phyloP scores from a whole-genome alignment of 139 green algal species.

The Nannochloris sp. region DNA sequence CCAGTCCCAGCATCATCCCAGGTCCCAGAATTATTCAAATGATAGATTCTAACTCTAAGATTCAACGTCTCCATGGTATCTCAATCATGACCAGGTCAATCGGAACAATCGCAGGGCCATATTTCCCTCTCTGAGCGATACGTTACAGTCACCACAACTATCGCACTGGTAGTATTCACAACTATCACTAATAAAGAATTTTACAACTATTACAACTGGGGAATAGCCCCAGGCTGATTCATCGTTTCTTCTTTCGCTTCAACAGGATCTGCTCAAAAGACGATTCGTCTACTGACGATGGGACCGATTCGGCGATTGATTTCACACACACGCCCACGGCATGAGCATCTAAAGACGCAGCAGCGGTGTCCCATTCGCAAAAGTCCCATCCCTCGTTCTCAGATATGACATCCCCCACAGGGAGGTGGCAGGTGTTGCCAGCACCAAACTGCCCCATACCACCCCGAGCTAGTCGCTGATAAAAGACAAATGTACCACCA shows the following conservation, averaged over 20 bases:
- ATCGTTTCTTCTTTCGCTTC: constrained; percentile 4
- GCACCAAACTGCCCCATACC: too few species aligned
- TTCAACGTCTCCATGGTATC: not conserved
- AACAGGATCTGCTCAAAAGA: constrained; percentile 29
- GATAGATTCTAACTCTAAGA: constrained; percentile 84
- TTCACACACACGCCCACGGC: constrained; percentile 47
- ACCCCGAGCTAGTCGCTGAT: constrained; percentile 21
- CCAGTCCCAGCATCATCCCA: constrained; percentile 97
- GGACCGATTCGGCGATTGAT: constrained; percentile 3
- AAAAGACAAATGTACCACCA: constrained; percentile 43
- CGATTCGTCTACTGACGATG: constrained; percentile 15
- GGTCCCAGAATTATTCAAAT: constrained; percentile 67
- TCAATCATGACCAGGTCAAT: too few species aligned
- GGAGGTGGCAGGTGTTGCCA: too few species aligned
- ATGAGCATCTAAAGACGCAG: constrained; percentile 40
- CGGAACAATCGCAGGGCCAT: too few species aligned
- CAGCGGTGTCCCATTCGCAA: constrained; percentile 35
- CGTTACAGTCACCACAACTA: too few species aligned
- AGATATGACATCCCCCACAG: constrained; percentile 9
- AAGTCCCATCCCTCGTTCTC: constrained; percentile 25
- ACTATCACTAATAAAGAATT: too few species aligned
- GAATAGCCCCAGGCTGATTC: not conserved
- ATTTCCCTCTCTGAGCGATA: too few species aligned
- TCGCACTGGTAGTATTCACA: too few species aligned
- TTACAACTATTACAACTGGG: too few species aligned